Percentiles rank a stretch among this genome's conserved stretches.
Conservation (phyloP, 73 alveolate species). For the Paramecium caudatum region DNA sequence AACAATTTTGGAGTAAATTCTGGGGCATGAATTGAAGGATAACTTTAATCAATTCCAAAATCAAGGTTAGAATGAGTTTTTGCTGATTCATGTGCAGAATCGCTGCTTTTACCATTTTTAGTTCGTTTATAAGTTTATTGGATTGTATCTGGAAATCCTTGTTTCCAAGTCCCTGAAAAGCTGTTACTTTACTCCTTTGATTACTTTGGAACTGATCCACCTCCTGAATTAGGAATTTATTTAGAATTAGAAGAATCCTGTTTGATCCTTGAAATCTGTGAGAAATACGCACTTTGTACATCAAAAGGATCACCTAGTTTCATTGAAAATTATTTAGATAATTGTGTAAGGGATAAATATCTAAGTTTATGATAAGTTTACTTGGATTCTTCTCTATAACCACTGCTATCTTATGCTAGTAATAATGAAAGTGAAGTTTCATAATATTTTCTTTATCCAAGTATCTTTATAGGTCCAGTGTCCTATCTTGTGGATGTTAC, state of each 20-base stretch:
- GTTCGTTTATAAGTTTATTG: neutral
- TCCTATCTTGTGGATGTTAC: neutral
- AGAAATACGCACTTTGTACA: conserved; percentile 37
- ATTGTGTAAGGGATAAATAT: neutral
- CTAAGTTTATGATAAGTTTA: neutral
- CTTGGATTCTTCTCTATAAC: conserved; percentile 57
- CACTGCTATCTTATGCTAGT: conserved; percentile 43
- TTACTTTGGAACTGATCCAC: conserved; percentile 20
- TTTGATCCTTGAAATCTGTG: conserved; percentile 57
- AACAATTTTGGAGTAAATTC: conserved; percentile 50
- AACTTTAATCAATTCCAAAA: conserved; percentile 50
- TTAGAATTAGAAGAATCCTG: conserved; percentile 45
- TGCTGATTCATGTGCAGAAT: conserved; percentile 41
- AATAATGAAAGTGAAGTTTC: conserved; percentile 59
- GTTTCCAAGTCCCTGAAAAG: conserved; percentile 54
- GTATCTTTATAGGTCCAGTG: conserved; percentile 57
- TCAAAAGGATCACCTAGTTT: conserved; percentile 62
- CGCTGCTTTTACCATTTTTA: conserved; percentile 17
- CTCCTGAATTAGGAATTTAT: conserved; percentile 3
- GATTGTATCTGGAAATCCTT: conserved; percentile 31
- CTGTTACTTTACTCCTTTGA: conserved; percentile 41
- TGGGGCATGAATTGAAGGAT: conserved; percentile 49
- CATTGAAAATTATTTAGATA: conserved; percentile 6
- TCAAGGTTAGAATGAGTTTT: conserved; percentile 53
- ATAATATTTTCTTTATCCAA: conserved; percentile 60